Evolutionary conservation across 2,329 filamentous ascomycete species (phyloP), one percentile per base, ranked within the genome.

Genomic region (Ophiostoma sp.): DNA sequence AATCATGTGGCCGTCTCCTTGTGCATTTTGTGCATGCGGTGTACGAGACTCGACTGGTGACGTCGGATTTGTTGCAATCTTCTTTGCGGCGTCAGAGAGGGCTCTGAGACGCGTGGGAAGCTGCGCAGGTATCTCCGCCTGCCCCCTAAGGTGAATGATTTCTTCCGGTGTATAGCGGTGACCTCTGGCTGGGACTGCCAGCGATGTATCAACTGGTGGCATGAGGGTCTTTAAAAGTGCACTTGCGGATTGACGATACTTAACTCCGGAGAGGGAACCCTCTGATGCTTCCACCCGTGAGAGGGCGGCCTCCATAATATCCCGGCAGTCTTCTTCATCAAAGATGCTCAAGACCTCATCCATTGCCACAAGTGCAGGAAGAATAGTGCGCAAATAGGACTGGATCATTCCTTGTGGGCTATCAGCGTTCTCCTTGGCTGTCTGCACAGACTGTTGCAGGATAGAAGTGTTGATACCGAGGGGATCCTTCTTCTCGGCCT

Each of bases 291-390:
- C 33, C 62, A 65, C 20, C 6, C 20, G 35, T 23, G 62, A 10
- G 4, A 65, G 10, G 15, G 20, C 33, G 4, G 33, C 20, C 35
- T 23, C 36, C 35, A 65, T 20, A 6, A 65, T 39, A 1, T 65
- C 33, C 20, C 39, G 33, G 23, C 23, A 23, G 23, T 71, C 35
- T 0, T 36, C n/a, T 31, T 70, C 60, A 4, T 52, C 54, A 3
- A 72, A 31, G 8, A 41, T 36, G 10, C 27, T 17, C 23, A 73
- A 23, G 0, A 70, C 13, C 15, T 44, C 67, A 10, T 31, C n/a
- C 64, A 70, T 69, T 8, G 48, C 54, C 27, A 68, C 69, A 35
- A 72, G 52, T 15, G 36, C 48, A 1, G 72, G 68, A 3, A 73
- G 33, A 13, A 69, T 66, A 1, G 69, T 39, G 27, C 69, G 57